Conservation (phyloP, 495 filamentous ascomycete genomes). For the Penicillium coprophilum region DNA sequence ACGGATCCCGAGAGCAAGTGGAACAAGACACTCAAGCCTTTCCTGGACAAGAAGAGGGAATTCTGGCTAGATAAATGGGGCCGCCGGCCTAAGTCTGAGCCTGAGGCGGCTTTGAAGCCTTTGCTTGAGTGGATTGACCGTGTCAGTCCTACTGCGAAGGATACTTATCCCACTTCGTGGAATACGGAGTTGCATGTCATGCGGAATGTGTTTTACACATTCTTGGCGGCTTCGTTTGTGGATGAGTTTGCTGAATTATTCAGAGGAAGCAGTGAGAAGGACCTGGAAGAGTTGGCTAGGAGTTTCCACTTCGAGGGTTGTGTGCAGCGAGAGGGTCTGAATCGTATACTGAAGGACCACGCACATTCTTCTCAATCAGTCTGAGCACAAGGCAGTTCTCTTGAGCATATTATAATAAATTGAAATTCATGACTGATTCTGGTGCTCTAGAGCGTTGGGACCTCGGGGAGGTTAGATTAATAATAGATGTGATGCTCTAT, state of each 20-base stretch:
- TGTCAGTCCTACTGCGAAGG: constrained; percentile 37
- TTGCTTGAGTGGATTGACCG: constrained; percentile 45
- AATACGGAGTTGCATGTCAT: constrained; percentile 55
- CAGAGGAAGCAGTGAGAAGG: constrained; percentile 48
- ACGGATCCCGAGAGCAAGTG: constrained; percentile 48
- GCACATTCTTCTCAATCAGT: constrained; percentile 17
- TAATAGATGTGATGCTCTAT: neutral
- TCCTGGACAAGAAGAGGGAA: constrained; percentile 55
- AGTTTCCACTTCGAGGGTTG: constrained; percentile 60
- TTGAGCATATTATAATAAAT: neutral
- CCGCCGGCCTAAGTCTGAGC: constrained; percentile 35
- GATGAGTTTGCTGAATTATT: constrained; percentile 61
- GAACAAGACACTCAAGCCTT: constrained; percentile 49
- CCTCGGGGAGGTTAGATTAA: neutral
- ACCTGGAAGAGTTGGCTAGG: constrained; percentile 56
- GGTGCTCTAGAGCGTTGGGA: neutral
- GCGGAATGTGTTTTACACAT: constrained; percentile 52
- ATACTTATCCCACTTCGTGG: constrained; percentile 58
- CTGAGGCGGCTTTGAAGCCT: constrained; percentile 40
- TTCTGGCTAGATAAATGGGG: constrained; percentile 59
- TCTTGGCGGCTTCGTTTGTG: constrained; percentile 51
- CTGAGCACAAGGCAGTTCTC: neutral
- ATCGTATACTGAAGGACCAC: constrained; percentile 51
- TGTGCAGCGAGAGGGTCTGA: constrained; percentile 54
- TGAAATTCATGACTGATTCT: neutral